Percentiles rank a stretch among this genome's conserved stretches.
Conservation (phyloP, 148 eudicot genomes). For the Polygonum maritimum region DNA sequence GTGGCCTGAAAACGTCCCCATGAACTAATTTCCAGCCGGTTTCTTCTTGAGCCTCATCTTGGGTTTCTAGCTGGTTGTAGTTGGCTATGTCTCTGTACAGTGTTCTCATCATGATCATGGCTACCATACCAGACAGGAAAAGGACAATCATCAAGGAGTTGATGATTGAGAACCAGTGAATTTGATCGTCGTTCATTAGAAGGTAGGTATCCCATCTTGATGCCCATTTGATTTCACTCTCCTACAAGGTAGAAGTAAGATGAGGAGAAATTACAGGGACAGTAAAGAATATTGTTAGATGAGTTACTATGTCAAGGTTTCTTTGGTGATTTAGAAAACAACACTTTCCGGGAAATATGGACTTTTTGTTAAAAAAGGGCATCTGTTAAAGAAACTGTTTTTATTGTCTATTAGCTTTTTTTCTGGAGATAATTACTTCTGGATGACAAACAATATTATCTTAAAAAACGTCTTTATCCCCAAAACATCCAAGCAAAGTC, state of each 20-base stretch:
- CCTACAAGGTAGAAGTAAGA: conserved; percentile 20
- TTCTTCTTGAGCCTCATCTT: conserved; percentile 51
- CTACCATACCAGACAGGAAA: conserved; percentile 48
- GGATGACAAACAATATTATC: no score
- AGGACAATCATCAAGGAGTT: conserved; percentile 45
- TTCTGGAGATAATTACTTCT: no score
- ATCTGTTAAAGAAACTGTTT: no score
- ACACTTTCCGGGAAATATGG: no score
- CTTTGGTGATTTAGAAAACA: no score
- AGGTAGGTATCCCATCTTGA: conserved; percentile 53
- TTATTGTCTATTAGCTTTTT: no score
- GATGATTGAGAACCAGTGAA: conserved; percentile 49
- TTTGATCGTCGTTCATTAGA: conserved; percentile 48
- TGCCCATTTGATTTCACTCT: conserved; percentile 48
- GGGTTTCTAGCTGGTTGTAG: conserved; percentile 45
- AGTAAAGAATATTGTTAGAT: neutral
- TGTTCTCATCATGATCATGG: conserved; percentile 58
- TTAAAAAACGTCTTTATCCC: no score
- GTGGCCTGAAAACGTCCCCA: conserved; percentile 46
- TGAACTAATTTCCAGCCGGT: conserved; percentile 51
- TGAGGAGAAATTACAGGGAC: neutral
- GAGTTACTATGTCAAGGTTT: neutral
- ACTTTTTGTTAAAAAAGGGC: no score
- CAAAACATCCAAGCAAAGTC: no score
- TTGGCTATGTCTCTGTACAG: conserved; percentile 46